Base-by-base conservation (phyloP, 192 early-diverging fungal species). In the Coemansia sp. region DNA sequence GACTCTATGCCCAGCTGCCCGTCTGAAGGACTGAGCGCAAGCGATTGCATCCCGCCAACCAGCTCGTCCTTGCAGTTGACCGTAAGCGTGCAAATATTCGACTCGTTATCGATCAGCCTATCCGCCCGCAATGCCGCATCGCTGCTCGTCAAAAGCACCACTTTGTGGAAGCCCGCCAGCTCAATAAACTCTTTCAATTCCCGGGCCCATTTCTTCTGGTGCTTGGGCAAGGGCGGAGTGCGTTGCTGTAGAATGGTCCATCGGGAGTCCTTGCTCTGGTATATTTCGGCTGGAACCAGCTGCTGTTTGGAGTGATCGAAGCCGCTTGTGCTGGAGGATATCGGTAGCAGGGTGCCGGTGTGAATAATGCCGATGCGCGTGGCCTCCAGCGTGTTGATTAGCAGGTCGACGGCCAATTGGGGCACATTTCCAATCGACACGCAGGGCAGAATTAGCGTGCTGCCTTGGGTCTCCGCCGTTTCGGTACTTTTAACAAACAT, bases 361-460 rank as follows among this genome's bases (percentile, higher is more conserved):
- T 87, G 81, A 18, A 90, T 58, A 31, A 81, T 81, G 17, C 89
- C 89, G 38, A 88, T 67, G 4, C 85, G 76, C 32, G 76, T 56
- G 5, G 87, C 61, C 23, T 68, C 50, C 6, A 90, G 64, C 2
- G 87, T 88, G 43, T 82, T 82, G 43, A 88, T 79, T 2, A 88
- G 53, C 40, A 90, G 66, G 75, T 90, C 89, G n/a, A 77, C 73
- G 0, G 82, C 56, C 11, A 88, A 65, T 56, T 90, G 89, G 26
- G 89, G 87, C n/a, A 88, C 89, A 52, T 88, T 90, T 17, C 87
- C 89, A 34, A 90, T 84, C 1, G 89, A 88, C 21, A 90, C 86
- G 0, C 85, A 69, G 8, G 88, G 88, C 63, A 75, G 40, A 37
- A 72, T 37, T 8, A 74, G 67, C 45, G 55, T 71, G 43, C 65